Base-by-base conservation (phyloP, 768 basidiomycete species). In the Podaxis sp. region DNA sequence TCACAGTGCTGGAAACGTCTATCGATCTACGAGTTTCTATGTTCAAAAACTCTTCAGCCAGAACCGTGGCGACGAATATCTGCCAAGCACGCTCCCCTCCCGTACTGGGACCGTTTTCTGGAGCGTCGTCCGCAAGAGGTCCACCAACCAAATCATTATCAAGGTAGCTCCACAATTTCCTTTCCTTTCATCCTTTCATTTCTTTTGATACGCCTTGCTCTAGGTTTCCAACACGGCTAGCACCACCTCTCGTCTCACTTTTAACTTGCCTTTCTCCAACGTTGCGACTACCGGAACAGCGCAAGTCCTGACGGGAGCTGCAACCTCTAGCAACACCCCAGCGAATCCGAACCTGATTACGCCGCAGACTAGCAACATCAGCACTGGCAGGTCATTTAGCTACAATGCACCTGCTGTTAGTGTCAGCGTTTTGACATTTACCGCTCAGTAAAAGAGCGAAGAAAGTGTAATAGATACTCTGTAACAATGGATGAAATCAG, bases 11-110 rank as follows among this genome's bases (percentile, higher is more conserved):
- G 80, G 77, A 1, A 68, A 70, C 0, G 83, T 89, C 1, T 82
- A 84, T 66, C 78, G 73, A n/a, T 88, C 87, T 2, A 86, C 86
- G 0, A 85, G 84, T 61, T 89, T 80, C 73, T 85, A 86, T 63
- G 81, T 81, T 2, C 87, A 89, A 67, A 81, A 86, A 78, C 77
- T 90, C 39, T 89, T 89, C 76, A 84, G 85, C 59, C 64, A 79
- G 17, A 86, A 88, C 69, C 74, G 82, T 44, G 88, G 88, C 4
- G 84, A 87, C 46, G 80, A 81, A 66, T 89, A 87, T 67, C 69
- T 89, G 1, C 84, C 87, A 2, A 88, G 84, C 69, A 88, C 86
- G 0, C 76, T 87, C 0, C 87, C 87, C 0, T 72, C 61, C 38
- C 56, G 66, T 0, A 69, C 65, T 3, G 85, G 84, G 9, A 83